phyloP scores from a whole-genome alignment of 306 rosid genomes.

The Quercus engelmannii region DNA sequence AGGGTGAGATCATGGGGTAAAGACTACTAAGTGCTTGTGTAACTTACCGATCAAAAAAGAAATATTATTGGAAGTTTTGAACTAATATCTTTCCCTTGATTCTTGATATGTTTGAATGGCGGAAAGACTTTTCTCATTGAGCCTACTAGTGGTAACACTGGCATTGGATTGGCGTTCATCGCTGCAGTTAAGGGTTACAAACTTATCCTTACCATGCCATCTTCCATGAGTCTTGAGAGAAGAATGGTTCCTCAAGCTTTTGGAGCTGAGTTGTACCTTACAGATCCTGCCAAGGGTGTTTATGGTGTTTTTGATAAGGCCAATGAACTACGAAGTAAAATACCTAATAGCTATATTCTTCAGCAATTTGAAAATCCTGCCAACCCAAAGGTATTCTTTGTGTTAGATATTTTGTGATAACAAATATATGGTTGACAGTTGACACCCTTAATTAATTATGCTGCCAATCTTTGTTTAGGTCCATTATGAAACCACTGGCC shows the following conservation, averaged over 20 bases:
- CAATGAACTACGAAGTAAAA: constrained; percentile 48
- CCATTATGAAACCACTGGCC: constrained; percentile 90
- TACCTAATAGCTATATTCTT: constrained; percentile 48
- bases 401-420: not conserved
- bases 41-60: too few relatives aligned
- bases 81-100: constrained; percentile 11
- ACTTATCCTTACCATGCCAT: not conserved
- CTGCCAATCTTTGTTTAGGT: constrained; percentile 34
- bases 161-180: constrained; percentile 83
- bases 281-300: constrained; percentile 63
- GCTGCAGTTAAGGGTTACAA: constrained; percentile 60
- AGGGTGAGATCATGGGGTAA: too few relatives aligned
- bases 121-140: constrained; percentile 69
- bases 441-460: not conserved
- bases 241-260: constrained; percentile 64
- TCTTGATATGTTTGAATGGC: constrained; percentile 19
- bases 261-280: constrained; percentile 72
- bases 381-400: constrained; percentile 55
- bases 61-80: not conserved
- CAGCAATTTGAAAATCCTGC: constrained; percentile 26
- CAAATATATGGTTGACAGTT: not conserved
- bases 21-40: too few relatives aligned
- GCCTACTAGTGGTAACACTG: constrained; percentile 81
- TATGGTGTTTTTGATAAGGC: constrained; percentile 49
- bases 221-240: constrained; percentile 55